Evolutionary conservation across 352 stramenopile species (phyloP).

Genomic region (Phytophthora pluvialis): DNA sequence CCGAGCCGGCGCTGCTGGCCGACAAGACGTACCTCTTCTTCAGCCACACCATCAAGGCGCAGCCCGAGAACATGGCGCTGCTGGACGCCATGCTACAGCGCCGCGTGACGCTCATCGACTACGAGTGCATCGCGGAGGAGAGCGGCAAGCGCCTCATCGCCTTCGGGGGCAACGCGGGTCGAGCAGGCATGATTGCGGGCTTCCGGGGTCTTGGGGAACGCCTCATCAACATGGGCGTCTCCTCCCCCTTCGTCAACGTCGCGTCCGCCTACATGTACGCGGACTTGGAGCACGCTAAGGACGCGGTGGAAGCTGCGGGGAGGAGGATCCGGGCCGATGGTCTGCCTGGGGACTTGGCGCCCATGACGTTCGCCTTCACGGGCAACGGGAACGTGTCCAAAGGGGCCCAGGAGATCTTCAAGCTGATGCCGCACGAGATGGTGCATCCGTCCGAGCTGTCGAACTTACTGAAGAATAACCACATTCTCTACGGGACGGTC

Average conservation of each 20-base stretch:
- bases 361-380: constrained; percentile 94
- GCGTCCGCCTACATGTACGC: constrained; percentile 95
- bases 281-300: constrained; percentile 89
- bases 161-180: constrained; percentile 95
- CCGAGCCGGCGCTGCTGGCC: constrained; percentile 75
- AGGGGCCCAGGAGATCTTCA: constrained; percentile 95
- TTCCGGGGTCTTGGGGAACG: constrained; percentile 94
- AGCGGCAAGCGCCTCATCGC: constrained; percentile 91
- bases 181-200: constrained; percentile 94
- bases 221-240: constrained; percentile 93
- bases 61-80: constrained; percentile 96
- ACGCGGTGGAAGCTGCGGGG: constrained; percentile 83
- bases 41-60: constrained; percentile 97
- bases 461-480: constrained; percentile 67
- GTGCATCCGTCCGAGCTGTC: constrained; percentile 88
- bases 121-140: constrained; percentile 95
- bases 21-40: constrained; percentile 98
- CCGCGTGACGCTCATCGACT: constrained; percentile 95
- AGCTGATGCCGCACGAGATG: constrained; percentile 94
- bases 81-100: constrained; percentile 92
- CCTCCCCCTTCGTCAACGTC: constrained; percentile 95
- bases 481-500: constrained; percentile 80
- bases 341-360: constrained; percentile 74
- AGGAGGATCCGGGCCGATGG: constrained; percentile 82
- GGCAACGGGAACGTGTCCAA: constrained; percentile 95